These are phyloP conservation scores for Omphalea diandra DNA, from an alignment of 441 rosid genomes.

Conservation along the genomic window DNA sequence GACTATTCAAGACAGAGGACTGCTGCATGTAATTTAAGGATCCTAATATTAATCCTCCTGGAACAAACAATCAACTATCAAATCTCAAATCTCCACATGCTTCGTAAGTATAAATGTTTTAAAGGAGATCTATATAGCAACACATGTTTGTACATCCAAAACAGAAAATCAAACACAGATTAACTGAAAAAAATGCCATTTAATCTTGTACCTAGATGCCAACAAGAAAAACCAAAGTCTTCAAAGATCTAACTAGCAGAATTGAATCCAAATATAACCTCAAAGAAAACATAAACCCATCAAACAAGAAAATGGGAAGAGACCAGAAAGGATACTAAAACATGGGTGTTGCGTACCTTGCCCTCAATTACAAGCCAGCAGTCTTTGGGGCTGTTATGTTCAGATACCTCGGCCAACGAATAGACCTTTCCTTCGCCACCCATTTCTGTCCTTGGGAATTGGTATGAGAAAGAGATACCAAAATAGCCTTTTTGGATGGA, in stretches of 20 bases:
- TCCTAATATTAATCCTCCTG: neutral
- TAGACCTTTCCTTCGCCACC: conserved; percentile 55
- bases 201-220: neutral
- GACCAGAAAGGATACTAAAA: neutral
- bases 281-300: neutral
- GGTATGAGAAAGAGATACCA: neutral
- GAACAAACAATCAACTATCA: neutral
- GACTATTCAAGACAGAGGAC: neutral
- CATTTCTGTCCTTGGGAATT: conserved; percentile 36
- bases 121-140: neutral
- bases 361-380: conserved; percentile 88
- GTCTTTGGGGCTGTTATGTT: conserved; percentile 58
- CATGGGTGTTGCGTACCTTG: conserved; percentile 51
- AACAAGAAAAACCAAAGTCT: neutral
- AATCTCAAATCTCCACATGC: neutral
- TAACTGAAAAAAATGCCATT: neutral
- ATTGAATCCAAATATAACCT: neutral
- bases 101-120: neutral
- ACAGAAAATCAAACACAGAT: neutral
- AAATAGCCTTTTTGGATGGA: neutral
- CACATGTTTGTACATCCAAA: neutral
- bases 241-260: conserved; percentile 5
- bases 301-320: neutral
- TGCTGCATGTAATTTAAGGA: neutral
- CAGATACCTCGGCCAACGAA: conserved; percentile 68